These are phyloP conservation scores for Flaveria trinervia DNA, from an alignment of 129 eudicot species.

Conservation along the genomic window DNA sequence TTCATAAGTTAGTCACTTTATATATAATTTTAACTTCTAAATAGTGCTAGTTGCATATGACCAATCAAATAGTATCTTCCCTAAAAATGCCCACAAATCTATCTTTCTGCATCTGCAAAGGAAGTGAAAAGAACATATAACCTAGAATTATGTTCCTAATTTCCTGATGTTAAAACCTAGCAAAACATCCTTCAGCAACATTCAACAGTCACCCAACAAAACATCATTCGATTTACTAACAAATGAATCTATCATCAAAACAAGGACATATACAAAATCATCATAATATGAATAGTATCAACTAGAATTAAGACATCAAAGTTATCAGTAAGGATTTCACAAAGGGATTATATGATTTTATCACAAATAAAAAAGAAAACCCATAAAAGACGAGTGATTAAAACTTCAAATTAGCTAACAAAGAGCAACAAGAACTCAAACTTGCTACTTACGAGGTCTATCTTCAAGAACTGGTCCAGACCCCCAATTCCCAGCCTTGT, in stretches of 20 bases:
- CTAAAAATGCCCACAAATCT: neutral
- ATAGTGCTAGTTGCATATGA: neutral
- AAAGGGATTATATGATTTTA: too few relatives aligned
- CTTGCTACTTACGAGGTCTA: constrained; percentile 49
- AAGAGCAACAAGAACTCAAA: neutral
- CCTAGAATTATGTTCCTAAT: neutral
- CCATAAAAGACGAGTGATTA: neutral
- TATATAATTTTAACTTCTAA: neutral
- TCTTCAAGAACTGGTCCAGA: constrained; percentile 54
- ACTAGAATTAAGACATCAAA: constrained; percentile 23
- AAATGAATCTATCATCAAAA: constrained; percentile 4
- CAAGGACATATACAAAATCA: too few relatives aligned
- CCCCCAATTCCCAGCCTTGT: constrained; percentile 42
- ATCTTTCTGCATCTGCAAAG: neutral
- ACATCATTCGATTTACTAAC: constrained; percentile 6
- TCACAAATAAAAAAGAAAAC: constrained; percentile 9
- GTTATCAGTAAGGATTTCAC: neutral
- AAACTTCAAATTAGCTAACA: neutral
- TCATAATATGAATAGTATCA: neutral
- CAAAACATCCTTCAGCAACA: neutral
- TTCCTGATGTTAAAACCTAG: neutral
- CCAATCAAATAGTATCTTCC: neutral
- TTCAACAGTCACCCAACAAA: constrained; percentile 13
- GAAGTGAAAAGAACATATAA: constrained; percentile 1
- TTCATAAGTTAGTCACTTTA: neutral